Base-by-base conservation (phyloP, 108 stramenopile genomes). In the Cyclotella cryptica region DNA sequence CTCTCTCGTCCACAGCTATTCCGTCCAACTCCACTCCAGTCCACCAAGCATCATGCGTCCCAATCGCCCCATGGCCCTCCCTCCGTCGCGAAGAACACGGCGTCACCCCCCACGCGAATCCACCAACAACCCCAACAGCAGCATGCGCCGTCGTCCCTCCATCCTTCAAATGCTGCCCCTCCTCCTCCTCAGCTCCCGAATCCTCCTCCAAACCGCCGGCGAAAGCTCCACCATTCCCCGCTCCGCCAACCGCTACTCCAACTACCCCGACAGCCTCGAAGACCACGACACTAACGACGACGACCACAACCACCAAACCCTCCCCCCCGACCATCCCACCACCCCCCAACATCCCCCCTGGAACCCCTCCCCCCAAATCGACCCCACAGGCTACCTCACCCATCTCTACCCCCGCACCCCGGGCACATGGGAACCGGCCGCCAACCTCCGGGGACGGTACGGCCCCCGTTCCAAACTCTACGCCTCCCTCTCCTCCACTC, bases 301-400 rank as follows among this genome's bases (percentile, higher is more conserved):
- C 46, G 13, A 22, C 63, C 11, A 40, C 42, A 4, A 11, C 44
- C 18, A 21, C 64, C 40, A 43, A 27, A 7, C 47, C 60, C n/a
- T 11, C 55, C 11, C 40, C 54, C 24, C 19, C 24, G n/a, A n/a
- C 0, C 54, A n/a, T 40, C 75, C 66, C 42, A 40, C 21, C 19
- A 21, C 27, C 44, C 22, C 52, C 14, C 28, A 52, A 10, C 74
- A 78, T 29, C 94, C 90, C 14, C 92, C 93, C 13, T 96, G 96
- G 96, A 94, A 92, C 70, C 87, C 92, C 39, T 87, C 86, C 12
- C 78, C 87, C 28, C 76, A 82, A 54, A 96, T 96, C 59, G 84
- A 90, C 62, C 79, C 71, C 54, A 62, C 89, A 49, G 96, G 93
- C 22, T 96, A 90, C 72, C 70, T 94, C 18, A 43, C 61, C 15